Percentiles rank a stretch among this genome's conserved stretches.
Evolutionary conservation across 108 stramenopile species (phyloP).

Genomic region (Asterionellopsis glacialis): DNA sequence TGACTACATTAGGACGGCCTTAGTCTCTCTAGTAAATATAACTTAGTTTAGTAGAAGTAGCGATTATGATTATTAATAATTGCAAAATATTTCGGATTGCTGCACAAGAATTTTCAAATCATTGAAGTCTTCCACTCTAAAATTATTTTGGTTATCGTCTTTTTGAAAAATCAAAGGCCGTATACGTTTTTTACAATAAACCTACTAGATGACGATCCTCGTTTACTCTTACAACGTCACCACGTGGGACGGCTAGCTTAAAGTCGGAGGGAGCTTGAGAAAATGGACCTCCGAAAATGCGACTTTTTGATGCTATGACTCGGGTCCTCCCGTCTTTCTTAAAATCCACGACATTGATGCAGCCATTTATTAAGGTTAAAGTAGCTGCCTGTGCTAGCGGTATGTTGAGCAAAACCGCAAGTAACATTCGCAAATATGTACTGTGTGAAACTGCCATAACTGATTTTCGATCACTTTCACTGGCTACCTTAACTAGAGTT

Average conservation of each 20-base stretch:
- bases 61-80: too few relatives aligned
- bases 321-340: slow-evolving; percentile 25
- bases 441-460: slow-evolving; percentile 66
- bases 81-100: too few relatives aligned
- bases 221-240: slow-evolving; percentile 44
- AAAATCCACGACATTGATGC: slow-evolving; percentile 67
- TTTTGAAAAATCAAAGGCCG: not conserved
- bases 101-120: too few relatives aligned
- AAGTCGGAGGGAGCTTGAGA: slow-evolving; percentile 31
- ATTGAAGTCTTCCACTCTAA: not conserved
- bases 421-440: slow-evolving; percentile 51
- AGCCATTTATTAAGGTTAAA: slow-evolving; percentile 46
- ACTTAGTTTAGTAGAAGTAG: too few relatives aligned
- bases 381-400: slow-evolving; percentile 52
- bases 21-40: too few relatives aligned
- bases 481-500: slow-evolving; percentile 18
- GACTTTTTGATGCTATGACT: slow-evolving; percentile 21
- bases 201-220: slow-evolving; percentile 65
- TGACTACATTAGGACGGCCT: too few relatives aligned
- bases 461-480: slow-evolving; percentile 7
- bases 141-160: not conserved
- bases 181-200: not conserved
- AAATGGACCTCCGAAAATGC: slow-evolving; percentile 44
- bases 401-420: slow-evolving; percentile 41
- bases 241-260: slow-evolving; percentile 39